Base-by-base conservation (phyloP, 495 filamentous ascomycete species). In the Penicillium dipodomyicola region DNA sequence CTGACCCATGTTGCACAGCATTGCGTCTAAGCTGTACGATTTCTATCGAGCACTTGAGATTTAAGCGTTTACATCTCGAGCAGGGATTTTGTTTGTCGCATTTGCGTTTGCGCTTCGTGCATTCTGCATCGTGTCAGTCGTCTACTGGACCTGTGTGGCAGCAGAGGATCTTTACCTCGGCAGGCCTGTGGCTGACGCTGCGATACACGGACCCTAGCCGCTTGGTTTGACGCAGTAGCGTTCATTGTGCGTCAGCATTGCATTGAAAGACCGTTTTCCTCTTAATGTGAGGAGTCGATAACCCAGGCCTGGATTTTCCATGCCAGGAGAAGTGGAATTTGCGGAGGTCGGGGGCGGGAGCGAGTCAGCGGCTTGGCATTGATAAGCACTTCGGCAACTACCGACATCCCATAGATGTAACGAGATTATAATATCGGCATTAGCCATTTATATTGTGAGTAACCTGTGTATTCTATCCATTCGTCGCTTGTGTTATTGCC, bases 101-200 rank as follows among this genome's bases (percentile, higher is more conserved):
- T 52, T 71, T 69, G 23, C 69, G 58, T 40, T 71, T 71, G 14
- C 65, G 60, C 49, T 64, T 71, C 15, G 67, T 68, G 43, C 69
- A 71, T 51, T 71, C 67, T 71, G 58, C 14, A 40, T 20, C 23
- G 5, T 42, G 35, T 61, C 51, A 65, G 41, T 51, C 15, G 35
- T 8, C 15, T 42, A 44, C 35, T 35, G 46, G 19, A 49, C 40
- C 11, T n/a, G 37, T 5, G 30, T 32, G 10, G 17, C 11, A 25
- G 41, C 42, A 50, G 32, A 41, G 25, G 35, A 29, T 17, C 27
- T 42, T 48, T 62, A 71, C 69, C 69, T 64, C 60, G 67, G 54
- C 69, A 71, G 17, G 69, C 69, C 14, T 64, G 61, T 19, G 69
- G 67, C 46, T 64, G 67, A 43, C 69, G 69, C 61, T 71, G 69